A percentile compares a stretch with the other conserved stretches of the same genome.
Evolutionary conservation across 1,139 yeast genomes (phyloP).

Genomic region (Candida mesenterica): DNA sequence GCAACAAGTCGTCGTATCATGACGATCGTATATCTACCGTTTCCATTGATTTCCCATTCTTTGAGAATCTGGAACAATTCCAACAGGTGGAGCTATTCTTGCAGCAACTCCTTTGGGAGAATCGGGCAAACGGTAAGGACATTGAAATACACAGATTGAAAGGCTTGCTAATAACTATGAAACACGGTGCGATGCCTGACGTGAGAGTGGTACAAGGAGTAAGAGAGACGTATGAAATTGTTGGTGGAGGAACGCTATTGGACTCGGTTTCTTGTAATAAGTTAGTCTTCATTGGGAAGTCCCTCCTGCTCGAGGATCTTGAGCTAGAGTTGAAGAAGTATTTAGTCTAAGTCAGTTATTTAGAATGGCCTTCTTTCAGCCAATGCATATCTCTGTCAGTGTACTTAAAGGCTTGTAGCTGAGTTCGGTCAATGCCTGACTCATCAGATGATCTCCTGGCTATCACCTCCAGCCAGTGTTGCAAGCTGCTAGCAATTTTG

Average conservation of each 20-base stretch:
- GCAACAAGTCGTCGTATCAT: constrained; percentile 28
- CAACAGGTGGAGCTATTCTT: constrained; percentile 55
- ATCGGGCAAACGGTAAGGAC: constrained; percentile 34
- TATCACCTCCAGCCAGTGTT: no score
- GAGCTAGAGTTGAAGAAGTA: constrained; percentile 22
- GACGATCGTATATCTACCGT: constrained; percentile 64
- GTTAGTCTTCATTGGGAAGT: constrained; percentile 82
- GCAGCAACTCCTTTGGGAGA: constrained; percentile 71
- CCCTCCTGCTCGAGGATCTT: constrained; percentile 37
- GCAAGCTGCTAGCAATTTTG: no score
- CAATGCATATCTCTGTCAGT: no score
- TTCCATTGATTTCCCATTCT: constrained; percentile 51
- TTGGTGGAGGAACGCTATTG: constrained; percentile 47
- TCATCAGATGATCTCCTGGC: no score
- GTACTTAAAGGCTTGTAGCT: no score
- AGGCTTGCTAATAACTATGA: constrained; percentile 56
- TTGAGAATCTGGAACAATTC: constrained; percentile 32
- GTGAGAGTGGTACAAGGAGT: constrained; percentile 90
- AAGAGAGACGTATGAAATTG: constrained; percentile 82
- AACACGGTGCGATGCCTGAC: constrained; percentile 18
- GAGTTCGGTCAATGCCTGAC: background rate
- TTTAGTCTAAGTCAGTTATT: no score
- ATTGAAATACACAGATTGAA: constrained; percentile 81
- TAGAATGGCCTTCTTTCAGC: no score
- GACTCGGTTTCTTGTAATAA: constrained; percentile 46